Conservation (phyloP, 257 asterid species). For the Pogostemon cablin region DNA sequence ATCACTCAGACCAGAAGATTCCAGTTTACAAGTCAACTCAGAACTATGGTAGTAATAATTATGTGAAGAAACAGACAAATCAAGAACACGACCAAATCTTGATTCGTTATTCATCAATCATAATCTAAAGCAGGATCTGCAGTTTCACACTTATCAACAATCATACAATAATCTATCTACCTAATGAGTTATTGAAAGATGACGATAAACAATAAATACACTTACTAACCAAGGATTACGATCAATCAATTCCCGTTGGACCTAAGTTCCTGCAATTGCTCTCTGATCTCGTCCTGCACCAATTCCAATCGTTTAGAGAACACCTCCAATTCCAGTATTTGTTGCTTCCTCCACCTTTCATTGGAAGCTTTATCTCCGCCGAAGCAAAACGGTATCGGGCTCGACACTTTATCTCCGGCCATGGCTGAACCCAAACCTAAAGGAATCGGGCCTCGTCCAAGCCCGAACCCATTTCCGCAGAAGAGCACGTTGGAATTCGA, state of each 20-base stretch:
- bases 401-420: conserved; percentile 50
- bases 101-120: background rate
- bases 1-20: background rate
- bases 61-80: background rate
- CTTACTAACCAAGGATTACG: background rate
- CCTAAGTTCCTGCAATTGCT: conserved; percentile 88
- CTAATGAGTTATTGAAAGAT: background rate
- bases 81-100: background rate
- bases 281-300: conserved; percentile 91
- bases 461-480: conserved; percentile 48
- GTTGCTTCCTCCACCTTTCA: conserved; percentile 92
- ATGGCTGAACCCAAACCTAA: conserved; percentile 50
- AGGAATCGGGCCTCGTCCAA: conserved; percentile 57
- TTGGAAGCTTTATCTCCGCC: background rate
- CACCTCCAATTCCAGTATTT: conserved; percentile 91
- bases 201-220: background rate
- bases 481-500: conserved; percentile 30
- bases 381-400: conserved; percentile 18
- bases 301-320: conserved; percentile 83
- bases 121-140: background rate
- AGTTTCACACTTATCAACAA: background rate
- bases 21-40: background rate
- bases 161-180: background rate
- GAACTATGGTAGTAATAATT: too few species aligned
- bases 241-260: conserved; percentile 59